A percentile compares a stretch with the other conserved stretches of the same genome.
These are phyloP conservation scores for Claviceps purpurea DNA, from an alignment of 2,329 filamentous ascomycete genomes.

Conservation along the genomic window DNA sequence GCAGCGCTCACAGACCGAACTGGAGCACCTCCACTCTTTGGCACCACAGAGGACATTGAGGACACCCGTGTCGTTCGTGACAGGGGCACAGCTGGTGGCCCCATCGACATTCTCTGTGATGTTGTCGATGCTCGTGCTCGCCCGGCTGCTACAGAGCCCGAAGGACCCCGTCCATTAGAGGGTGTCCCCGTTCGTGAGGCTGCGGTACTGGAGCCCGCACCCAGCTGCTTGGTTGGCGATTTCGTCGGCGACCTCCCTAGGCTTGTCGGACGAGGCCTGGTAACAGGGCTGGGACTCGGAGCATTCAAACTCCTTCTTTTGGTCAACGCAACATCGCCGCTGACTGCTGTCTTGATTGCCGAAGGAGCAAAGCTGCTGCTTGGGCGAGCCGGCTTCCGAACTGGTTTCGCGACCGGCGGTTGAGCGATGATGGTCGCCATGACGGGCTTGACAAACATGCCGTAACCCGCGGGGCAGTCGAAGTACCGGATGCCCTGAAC, in stretches of 20 bases:
- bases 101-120: slow-evolving; percentile 51
- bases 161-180: slow-evolving; percentile 36
- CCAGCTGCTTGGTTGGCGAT: slow-evolving; percentile 64
- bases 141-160: slow-evolving; percentile 14
- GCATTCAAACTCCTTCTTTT: slow-evolving; percentile 59
- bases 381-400: slow-evolving; percentile 30
- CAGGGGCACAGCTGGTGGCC: slow-evolving; percentile 42
- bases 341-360: slow-evolving; percentile 24
- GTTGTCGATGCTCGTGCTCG: slow-evolving; percentile 44
- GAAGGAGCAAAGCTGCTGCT: slow-evolving; percentile 37
- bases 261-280: slow-evolving; percentile 44
- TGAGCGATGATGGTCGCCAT: slow-evolving; percentile 49
- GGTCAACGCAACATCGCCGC: slow-evolving; percentile 37
- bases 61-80: slow-evolving; percentile 29
- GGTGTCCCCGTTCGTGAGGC: slow-evolving; percentile 54
- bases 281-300: slow-evolving; percentile 57
- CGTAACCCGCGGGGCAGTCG: slow-evolving; percentile 59
- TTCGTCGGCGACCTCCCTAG: slow-evolving; percentile 58
- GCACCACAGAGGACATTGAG: slow-evolving; percentile 28
- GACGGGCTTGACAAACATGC: slow-evolving; percentile 74
- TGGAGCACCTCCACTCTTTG: slow-evolving; percentile 18
- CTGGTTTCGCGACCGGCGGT: slow-evolving; percentile 24
- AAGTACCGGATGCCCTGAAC: slow-evolving; percentile 85
- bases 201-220: slow-evolving; percentile 40
- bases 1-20: slow-evolving; percentile 28